A percentile compares a stretch with the other conserved stretches of the same genome.
Evolutionary conservation across 129 eudicot species (phyloP).

Genomic region (Helianthus tuberosus): DNA sequence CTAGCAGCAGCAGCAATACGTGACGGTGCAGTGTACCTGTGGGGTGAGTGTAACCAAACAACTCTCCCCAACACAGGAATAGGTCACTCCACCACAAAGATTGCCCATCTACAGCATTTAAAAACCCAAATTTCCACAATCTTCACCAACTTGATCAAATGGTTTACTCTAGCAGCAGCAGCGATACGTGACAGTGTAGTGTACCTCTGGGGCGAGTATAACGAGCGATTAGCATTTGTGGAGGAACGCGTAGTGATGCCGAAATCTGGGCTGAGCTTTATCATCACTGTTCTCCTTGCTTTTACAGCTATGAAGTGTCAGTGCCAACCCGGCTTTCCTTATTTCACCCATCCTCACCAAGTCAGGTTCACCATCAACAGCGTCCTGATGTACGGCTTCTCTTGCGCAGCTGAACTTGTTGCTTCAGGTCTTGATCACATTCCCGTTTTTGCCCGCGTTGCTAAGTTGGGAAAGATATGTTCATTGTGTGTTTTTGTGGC

Average conservation of each 20-base stretch:
- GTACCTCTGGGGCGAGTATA: background rate
- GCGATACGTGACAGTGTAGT: background rate
- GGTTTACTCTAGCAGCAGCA: background rate
- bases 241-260: background rate
- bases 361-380: background rate
- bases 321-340: conserved; percentile 9
- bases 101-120: too few species aligned
- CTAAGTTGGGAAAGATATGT: background rate
- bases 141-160: background rate
- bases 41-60: background rate
- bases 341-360: background rate
- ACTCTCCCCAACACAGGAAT: too few species aligned
- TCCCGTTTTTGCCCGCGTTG: background rate
- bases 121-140: too few species aligned
- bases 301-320: background rate
- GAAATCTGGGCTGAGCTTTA: background rate
- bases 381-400: conserved; percentile 1
- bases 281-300: background rate
- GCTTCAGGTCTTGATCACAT: background rate
- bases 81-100: background rate
- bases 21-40: background rate
- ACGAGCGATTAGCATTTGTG: background rate
- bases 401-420: background rate
- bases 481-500: background rate
- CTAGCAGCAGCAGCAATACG: background rate